Percentiles rank a stretch among this genome's conserved stretches.
phyloP scores from a whole-genome alignment of 148 eudicot species.

The Amaranthus hypochondriacus region DNA sequence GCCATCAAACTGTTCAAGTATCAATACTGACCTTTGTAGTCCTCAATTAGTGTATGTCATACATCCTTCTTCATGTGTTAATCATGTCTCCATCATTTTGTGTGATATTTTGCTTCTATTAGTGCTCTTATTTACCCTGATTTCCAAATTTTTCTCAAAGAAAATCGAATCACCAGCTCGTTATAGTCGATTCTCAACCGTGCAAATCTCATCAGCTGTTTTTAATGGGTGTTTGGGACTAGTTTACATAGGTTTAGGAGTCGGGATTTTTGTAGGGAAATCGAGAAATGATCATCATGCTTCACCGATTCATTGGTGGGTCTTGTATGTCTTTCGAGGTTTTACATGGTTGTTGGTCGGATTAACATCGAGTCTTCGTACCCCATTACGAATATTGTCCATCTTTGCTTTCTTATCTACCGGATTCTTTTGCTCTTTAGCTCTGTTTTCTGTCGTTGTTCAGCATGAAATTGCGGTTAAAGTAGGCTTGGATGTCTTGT shows the following conservation, averaged over 20 bases:
- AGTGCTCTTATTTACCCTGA: slow-evolving; percentile 38
- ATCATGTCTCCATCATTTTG: slow-evolving; percentile 52
- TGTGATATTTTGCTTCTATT: slow-evolving; percentile 53
- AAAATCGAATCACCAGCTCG: slow-evolving; percentile 14
- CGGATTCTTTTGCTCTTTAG: slow-evolving; percentile 26
- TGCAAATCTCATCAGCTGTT: slow-evolving; percentile 48
- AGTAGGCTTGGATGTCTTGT: slow-evolving; percentile 44
- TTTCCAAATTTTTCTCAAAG: slow-evolving; percentile 35
- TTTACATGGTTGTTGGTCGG: slow-evolving; percentile 53
- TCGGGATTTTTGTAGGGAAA: slow-evolving; percentile 38
- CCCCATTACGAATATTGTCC: slow-evolving; percentile 46
- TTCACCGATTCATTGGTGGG: slow-evolving; percentile 61
- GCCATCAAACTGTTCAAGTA: slow-evolving; percentile 24
- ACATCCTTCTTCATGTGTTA: slow-evolving; percentile 72
- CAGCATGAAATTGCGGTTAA: slow-evolving; percentile 39
- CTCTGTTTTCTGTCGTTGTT: slow-evolving; percentile 36
- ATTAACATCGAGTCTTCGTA: slow-evolving; percentile 43
- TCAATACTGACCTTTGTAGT: slow-evolving; percentile 32
- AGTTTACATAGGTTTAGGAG: slow-evolving; percentile 41
- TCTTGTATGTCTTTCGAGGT: slow-evolving; percentile 53
- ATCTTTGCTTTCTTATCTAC: slow-evolving; percentile 31
- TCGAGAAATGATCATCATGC: slow-evolving; percentile 22
- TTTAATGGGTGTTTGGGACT: slow-evolving; percentile 59
- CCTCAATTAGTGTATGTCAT: slow-evolving; percentile 34
- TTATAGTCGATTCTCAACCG: slow-evolving; percentile 25